These are phyloP conservation scores for Coprinopsis sp. DNA, from an alignment of 768 basidiomycete genomes.

Conservation along the genomic window DNA sequence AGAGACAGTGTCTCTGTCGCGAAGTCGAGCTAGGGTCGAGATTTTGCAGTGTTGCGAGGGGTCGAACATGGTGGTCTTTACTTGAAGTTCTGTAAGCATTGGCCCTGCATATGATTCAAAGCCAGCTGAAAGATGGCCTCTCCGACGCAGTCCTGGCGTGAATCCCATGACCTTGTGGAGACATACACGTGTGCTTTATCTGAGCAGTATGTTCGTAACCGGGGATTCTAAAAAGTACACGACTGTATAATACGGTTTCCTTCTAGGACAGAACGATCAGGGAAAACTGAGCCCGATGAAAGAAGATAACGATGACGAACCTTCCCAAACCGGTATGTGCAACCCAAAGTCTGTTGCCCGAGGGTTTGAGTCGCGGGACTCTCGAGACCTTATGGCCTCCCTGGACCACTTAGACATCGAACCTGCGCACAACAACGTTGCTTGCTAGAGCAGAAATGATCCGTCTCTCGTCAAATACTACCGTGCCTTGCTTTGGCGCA, in stretches of 20 bases:
- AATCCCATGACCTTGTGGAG: slow-evolving; percentile 4
- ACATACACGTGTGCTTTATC: slow-evolving; percentile 6
- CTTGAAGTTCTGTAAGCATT: no score
- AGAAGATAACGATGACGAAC: slow-evolving; percentile 6
- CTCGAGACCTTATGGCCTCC: background rate
- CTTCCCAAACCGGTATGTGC: background rate
- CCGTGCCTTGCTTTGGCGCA: slow-evolving; percentile 33
- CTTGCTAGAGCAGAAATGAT: slow-evolving; percentile 50
- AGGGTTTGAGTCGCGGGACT: slow-evolving; percentile 9
- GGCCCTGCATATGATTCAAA: no score
- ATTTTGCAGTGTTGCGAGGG: no score
- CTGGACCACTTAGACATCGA: slow-evolving; percentile 45
- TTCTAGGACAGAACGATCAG: background rate
- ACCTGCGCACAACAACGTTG: slow-evolving; percentile 47
- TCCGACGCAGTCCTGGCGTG: background rate
- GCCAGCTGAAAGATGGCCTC: background rate
- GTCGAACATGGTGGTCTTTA: no score
- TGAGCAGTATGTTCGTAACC: background rate
- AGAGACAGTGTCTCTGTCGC: background rate
- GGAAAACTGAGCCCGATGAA: slow-evolving; percentile 3
- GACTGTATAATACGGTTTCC: slow-evolving; percentile 5
- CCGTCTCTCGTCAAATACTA: slow-evolving; percentile 71
- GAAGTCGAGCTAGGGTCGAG: no score
- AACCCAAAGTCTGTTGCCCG: slow-evolving; percentile 3
- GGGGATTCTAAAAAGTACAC: slow-evolving; percentile 6